These are phyloP conservation scores for Alternaria viburni DNA, from an alignment of 2,329 filamentous ascomycete species.

Conservation along the genomic window DNA sequence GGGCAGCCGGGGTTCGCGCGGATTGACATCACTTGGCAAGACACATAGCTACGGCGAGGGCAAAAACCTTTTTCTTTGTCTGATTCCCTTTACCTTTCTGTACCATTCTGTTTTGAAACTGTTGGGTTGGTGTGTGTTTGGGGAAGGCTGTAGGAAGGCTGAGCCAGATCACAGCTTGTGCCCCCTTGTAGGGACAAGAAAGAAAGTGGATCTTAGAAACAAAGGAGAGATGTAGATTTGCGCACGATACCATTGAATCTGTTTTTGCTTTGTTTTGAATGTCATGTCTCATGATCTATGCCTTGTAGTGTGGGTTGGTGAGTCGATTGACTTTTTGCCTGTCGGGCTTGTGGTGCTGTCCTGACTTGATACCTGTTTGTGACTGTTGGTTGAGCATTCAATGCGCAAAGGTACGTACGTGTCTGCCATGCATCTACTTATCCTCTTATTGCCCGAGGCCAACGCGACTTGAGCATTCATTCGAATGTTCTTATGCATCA, in stretches of 20 bases:
- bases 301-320: not conserved
- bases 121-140: slow-evolving; percentile 4
- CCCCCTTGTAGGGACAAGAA: not conserved
- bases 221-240: not conserved
- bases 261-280: not conserved
- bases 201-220: not conserved
- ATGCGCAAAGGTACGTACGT: not conserved
- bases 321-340: not conserved
- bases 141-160: slow-evolving; percentile 14
- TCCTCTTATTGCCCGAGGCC: not conserved
- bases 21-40: not conserved
- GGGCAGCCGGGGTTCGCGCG: not conserved
- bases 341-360: not conserved
- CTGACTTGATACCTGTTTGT: not conserved
- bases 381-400: not conserved
- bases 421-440: not conserved
- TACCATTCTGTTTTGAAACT: not conserved
- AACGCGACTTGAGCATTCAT: not conserved
- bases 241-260: slow-evolving; percentile 3
- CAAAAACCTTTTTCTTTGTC: not conserved
- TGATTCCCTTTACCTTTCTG: not conserved
- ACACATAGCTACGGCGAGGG: not conserved
- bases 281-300: not conserved
- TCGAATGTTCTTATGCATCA: not conserved
- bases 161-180: slow-evolving; percentile 15